phyloP scores from a whole-genome alignment of 441 rosid genomes.

The Lepidium campestre region DNA sequence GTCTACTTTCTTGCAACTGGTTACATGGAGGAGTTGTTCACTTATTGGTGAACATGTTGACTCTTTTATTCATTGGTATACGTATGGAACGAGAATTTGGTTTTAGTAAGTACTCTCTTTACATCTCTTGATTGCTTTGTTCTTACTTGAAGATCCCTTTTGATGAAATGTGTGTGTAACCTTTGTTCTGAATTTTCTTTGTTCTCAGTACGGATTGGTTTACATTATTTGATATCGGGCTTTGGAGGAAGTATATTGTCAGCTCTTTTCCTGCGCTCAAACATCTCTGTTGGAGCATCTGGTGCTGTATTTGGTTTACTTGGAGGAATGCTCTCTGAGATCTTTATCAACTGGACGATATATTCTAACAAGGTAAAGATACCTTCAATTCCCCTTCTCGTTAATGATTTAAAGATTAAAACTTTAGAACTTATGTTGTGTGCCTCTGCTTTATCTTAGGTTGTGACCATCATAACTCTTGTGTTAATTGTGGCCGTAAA shows the following conservation, averaged over 20 bases:
- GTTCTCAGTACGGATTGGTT: constrained; percentile 56
- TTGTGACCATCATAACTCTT: constrained; percentile 57
- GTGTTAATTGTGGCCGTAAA: constrained; percentile 54
- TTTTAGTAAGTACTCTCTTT: constrained; percentile 45
- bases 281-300: constrained; percentile 87
- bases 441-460: constrained; percentile 34
- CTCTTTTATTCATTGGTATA: constrained; percentile 76
- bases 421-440: background rate
- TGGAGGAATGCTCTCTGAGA: constrained; percentile 90
- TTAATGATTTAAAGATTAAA: background rate
- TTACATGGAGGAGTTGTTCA: constrained; percentile 87
- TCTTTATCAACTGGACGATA: constrained; percentile 82
- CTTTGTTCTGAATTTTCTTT: background rate
- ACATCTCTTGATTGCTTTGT: background rate
- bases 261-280: constrained; percentile 68
- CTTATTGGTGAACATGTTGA: constrained; percentile 70
- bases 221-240: constrained; percentile 73
- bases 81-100: constrained; percentile 91
- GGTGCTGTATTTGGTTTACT: constrained; percentile 89
- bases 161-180: background rate
- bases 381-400: background rate
- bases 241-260: constrained; percentile 89
- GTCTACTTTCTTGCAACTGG: constrained; percentile 78
- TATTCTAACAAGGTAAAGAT: constrained; percentile 61
- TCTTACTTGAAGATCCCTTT: background rate